Evolutionary conservation across 805 yeast species (phyloP).

Genomic region (Lipomyces oligophaga): DNA sequence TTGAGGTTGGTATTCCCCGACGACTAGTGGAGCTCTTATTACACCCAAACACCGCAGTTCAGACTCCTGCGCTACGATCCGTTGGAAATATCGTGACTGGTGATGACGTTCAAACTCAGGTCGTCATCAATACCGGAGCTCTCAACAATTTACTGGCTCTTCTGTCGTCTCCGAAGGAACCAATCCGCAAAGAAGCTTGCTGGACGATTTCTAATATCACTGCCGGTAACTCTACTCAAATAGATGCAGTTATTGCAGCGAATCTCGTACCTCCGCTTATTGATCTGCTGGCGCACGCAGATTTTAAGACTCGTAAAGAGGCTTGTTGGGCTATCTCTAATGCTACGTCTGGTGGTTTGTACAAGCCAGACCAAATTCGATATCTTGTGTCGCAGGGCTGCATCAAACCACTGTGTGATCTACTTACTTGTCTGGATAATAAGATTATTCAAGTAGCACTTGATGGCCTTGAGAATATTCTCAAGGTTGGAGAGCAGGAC

Average conservation of each 20-base stretch:
- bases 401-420: conserved; percentile 93
- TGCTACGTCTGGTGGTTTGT: conserved; percentile 92
- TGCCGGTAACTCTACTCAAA: conserved; percentile 93
- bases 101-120: conserved; percentile 91
- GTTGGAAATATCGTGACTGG: conserved; percentile 98
- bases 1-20: conserved; percentile 92
- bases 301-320: conserved; percentile 94
- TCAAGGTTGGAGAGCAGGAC: conserved; percentile 91
- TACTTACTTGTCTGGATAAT: conserved; percentile 80
- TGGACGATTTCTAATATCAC: conserved; percentile 98
- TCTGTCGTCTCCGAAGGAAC: conserved; percentile 79
- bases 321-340: conserved; percentile 99
- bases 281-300: conserved; percentile 72
- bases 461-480: conserved; percentile 90
- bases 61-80: conserved; percentile 95
- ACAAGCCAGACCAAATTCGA: conserved; percentile 88
- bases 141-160: conserved; percentile 78
- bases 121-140: conserved; percentile 89
- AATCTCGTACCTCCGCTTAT: conserved; percentile 90
- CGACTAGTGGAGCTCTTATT: conserved; percentile 81
- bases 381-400: conserved; percentile 93
- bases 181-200: conserved; percentile 94
- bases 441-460: conserved; percentile 91
- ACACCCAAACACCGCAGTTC: conserved; percentile 80
- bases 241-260: conserved; percentile 93